phyloP scores from a whole-genome alignment of 306 rosid species.

The Casuarina cunninghamiana region DNA sequence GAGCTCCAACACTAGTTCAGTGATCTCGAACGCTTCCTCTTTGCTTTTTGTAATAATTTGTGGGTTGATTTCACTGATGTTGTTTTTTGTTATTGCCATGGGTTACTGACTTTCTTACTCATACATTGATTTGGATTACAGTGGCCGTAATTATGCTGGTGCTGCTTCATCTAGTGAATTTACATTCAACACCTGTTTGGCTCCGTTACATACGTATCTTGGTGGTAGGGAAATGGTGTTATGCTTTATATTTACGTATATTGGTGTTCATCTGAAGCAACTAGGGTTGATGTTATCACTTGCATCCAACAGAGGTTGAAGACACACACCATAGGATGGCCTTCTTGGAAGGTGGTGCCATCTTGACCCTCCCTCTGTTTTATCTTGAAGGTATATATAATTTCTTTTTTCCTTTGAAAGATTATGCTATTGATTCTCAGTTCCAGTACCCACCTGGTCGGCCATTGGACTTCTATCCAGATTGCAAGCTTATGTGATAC shows the following conservation, averaged over 20 bases:
- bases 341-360: slow-evolving; percentile 78
- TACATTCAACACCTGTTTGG: slow-evolving; percentile 53
- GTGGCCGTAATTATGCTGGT: slow-evolving; percentile 36
- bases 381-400: slow-evolving; percentile 63
- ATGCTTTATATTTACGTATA: not conserved
- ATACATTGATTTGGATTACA: slow-evolving; percentile 21
- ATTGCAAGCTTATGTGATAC: not conserved
- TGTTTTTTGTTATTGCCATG: not conserved
- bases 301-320: slow-evolving; percentile 72
- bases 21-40: not conserved
- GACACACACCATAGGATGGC: slow-evolving; percentile 80
- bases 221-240: slow-evolving; percentile 60
- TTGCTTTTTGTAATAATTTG: not conserved
- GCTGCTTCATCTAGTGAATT: slow-evolving; percentile 34
- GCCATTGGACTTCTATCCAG: not conserved
- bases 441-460: not conserved
- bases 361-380: slow-evolving; percentile 69
- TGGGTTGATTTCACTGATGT: not conserved
- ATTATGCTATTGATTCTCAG: not conserved
- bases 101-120: slow-evolving; percentile 10
- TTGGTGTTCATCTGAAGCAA: not conserved
- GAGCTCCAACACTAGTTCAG: not conserved
- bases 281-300: slow-evolving; percentile 7
- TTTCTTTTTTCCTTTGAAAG: not conserved
- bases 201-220: slow-evolving; percentile 84